Conservation (phyloP, 495 filamentous ascomycete species). For the Hypoxylon intermedium region DNA sequence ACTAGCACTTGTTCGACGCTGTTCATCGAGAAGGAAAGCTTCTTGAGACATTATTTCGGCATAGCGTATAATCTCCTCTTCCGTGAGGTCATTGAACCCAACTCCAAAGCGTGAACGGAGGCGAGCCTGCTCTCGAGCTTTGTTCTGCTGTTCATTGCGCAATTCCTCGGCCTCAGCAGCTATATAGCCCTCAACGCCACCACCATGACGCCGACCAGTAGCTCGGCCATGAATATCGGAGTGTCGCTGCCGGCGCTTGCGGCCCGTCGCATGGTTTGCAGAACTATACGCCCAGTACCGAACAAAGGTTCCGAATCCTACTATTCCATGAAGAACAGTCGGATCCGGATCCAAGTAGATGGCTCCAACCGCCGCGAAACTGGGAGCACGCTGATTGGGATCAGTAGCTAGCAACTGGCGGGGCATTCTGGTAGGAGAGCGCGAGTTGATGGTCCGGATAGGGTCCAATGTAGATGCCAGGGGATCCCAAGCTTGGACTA, state of each 20-base stretch:
- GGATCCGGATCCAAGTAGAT: constrained; percentile 89
- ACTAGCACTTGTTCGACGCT: constrained; percentile 59
- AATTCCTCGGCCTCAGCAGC: constrained; percentile 81
- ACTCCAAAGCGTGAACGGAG: constrained; percentile 82
- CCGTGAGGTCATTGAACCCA: constrained; percentile 77
- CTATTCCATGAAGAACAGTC: constrained; percentile 86
- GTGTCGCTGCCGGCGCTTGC: constrained; percentile 55
- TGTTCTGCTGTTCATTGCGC: constrained; percentile 69
- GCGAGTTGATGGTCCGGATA: constrained; percentile 86
- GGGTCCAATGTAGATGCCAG: constrained; percentile 80
- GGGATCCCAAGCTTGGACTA: constrained; percentile 97
- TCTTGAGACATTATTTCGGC: constrained; percentile 89
- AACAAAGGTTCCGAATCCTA: constrained; percentile 84
- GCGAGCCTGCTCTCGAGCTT: constrained; percentile 65
- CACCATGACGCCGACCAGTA: constrained; percentile 47
- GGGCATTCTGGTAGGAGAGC: constrained; percentile 78
- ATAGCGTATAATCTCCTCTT: constrained; percentile 90
- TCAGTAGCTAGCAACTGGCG: constrained; percentile 51
- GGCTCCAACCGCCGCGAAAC: constrained; percentile 82
- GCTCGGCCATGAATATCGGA: constrained; percentile 52
- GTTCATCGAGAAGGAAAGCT: constrained; percentile 66
- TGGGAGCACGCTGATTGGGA: constrained; percentile 58
- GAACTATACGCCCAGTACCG: constrained; percentile 96
- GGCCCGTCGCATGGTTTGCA: constrained; percentile 48
- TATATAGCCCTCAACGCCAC: constrained; percentile 72